Conservation (phyloP, 1,284 basidiomycete genomes). For the Trichosporon coremiiforme region DNA sequence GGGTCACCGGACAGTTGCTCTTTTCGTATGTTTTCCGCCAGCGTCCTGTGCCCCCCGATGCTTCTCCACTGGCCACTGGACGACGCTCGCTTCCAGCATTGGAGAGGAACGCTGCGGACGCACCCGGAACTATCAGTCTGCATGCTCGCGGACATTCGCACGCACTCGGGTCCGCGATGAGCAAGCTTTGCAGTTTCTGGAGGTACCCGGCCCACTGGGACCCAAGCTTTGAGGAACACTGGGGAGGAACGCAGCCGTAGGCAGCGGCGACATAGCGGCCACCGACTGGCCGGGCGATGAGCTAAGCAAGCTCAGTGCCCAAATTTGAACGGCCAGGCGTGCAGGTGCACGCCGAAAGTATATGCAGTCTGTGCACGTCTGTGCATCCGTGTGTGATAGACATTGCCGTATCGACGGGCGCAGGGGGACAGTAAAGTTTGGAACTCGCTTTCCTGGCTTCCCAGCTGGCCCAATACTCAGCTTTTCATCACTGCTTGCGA, state of each 20-base stretch:
- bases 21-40: background rate
- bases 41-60: too few species aligned
- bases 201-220: too few species aligned
- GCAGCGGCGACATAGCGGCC: background rate
- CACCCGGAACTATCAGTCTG: too few species aligned
- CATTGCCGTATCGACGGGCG: background rate
- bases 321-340: background rate
- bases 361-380: background rate
- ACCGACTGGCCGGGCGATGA: background rate
- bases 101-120: too few species aligned
- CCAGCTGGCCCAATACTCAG: background rate
- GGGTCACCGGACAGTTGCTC: background rate
- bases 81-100: too few species aligned
- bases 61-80: background rate
- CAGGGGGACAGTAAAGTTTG: background rate
- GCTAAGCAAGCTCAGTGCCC: background rate
- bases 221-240: too few species aligned
- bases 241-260: too few species aligned
- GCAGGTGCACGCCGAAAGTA: too few species aligned
- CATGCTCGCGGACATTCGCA: too few species aligned
- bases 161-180: too few species aligned
- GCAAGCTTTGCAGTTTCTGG: too few species aligned
- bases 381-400: constrained; percentile 4
- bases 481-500: background rate
- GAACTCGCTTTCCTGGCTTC: background rate